Base-by-base conservation (phyloP, 2,329 filamentous ascomycete species). In the Monilinia fructicola region DNA sequence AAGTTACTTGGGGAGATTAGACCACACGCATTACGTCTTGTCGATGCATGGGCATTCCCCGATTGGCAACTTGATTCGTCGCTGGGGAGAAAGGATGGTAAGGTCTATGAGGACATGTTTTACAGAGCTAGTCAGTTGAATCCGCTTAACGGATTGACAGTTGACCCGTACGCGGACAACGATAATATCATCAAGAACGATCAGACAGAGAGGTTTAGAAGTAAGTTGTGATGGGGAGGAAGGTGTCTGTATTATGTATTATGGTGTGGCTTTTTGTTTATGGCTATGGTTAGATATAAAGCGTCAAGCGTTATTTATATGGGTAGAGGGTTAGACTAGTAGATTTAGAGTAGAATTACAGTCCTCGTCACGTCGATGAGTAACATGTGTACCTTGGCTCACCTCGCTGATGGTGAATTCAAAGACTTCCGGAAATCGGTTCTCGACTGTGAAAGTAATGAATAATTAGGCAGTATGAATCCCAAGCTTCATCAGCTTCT, bases 31-130 rank as follows among this genome's bases (percentile, higher is more conserved):
- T 82, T 93, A 18, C 78, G 85, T 14, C 79, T 93, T 14, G 90
- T 92, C 0, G 90, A 93, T 73, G 81, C 87, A 0, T 93, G 90
- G 90, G 85, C 85, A 68, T 91, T 93, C 78, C 87, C 90, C 1
- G 90, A 93, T 75, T 93, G 88, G 88, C 88, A 91, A 72, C 82
- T 93, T 2, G 90, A 93, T 75, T 88, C 85, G 72, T 87, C 85
- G 67, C 77, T 93, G 50, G 90, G 90, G 1, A 81, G 89, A 1
- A 85, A 84, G 54, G 90, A 93, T 68, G 90, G 90, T 26, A 87
- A 89, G 73, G 90, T 92, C 1, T 93, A 93, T 72, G 88, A 91
- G 76, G 90, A 92, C 72, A 82, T 93, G 80, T 93, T 92, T 78
- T 81, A 87, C 73, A 80, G 90, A 18, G 90, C 90, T 0, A 88